phyloP scores from a whole-genome alignment of 2,329 filamentous ascomycete species.

The Fusarium coicis region DNA sequence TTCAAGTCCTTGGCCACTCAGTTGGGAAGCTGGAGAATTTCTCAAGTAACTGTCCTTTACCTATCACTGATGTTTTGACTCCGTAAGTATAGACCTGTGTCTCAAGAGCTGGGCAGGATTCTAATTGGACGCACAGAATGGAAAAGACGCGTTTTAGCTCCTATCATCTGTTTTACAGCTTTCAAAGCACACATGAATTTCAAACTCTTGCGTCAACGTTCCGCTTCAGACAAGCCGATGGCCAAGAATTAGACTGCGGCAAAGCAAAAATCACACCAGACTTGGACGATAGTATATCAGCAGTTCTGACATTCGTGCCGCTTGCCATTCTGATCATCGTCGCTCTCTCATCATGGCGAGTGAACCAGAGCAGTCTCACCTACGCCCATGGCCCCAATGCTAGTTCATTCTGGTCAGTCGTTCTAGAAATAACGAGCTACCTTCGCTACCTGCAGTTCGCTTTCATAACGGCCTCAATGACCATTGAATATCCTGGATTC shows the following conservation, averaged over 20 bases:
- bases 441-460: background rate
- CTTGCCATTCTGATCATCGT: background rate
- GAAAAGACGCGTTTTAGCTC: background rate
- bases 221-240: background rate
- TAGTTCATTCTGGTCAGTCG: background rate
- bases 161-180: background rate
- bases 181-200: background rate
- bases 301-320: background rate
- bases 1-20: background rate
- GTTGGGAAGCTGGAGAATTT: background rate
- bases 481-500: background rate
- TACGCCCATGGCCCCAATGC: background rate
- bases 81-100: background rate
- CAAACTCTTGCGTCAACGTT: background rate
- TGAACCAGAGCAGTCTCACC: background rate
- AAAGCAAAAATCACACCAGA: background rate
- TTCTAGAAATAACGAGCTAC: background rate
- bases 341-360: background rate
- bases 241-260: background rate
- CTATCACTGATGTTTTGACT: background rate
- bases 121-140: background rate
- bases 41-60: background rate
- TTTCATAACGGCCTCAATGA: background rate
- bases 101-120: background rate
- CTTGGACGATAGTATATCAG: background rate